Percentiles rank a stretch among this genome's conserved stretches.
Conservation (phyloP, 2,329 filamentous ascomycete genomes). For the Emergomyces orientalis region DNA sequence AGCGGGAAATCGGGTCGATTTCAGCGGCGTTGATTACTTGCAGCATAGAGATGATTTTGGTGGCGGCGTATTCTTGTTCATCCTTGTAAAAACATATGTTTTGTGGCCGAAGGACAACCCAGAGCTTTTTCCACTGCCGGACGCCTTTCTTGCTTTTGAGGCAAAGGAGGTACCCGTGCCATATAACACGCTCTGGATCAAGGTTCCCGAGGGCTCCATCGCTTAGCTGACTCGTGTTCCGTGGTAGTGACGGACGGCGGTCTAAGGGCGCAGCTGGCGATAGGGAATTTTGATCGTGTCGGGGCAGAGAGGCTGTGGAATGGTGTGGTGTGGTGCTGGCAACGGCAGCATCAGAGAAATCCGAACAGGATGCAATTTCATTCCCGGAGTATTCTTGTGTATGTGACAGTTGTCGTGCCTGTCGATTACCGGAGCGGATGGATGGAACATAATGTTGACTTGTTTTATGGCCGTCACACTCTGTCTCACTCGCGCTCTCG, state of each 20-base stretch:
- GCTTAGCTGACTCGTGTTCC: slow-evolving; percentile 56
- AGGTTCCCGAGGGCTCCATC: slow-evolving; percentile 43
- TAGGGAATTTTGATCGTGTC: slow-evolving; percentile 7
- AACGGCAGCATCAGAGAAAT: slow-evolving; percentile 60
- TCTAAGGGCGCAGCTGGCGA: slow-evolving; percentile 18
- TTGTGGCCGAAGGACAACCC: slow-evolving; percentile 80
- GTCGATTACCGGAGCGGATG: background rate
- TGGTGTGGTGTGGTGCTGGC: slow-evolving; percentile 21
- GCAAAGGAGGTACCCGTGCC: slow-evolving; percentile 81
- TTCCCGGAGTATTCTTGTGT: slow-evolving; percentile 52
- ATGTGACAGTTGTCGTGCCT: slow-evolving; percentile 17
- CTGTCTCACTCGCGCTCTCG: slow-evolving; percentile 36
- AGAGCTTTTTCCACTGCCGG: slow-evolving; percentile 87
- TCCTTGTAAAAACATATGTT: slow-evolving; percentile 89
- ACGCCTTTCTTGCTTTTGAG: slow-evolving; percentile 72
- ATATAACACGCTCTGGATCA: slow-evolving; percentile 82
- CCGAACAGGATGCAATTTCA: slow-evolving; percentile 69
- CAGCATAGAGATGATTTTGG: slow-evolving; percentile 68
- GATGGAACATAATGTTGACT: background rate
- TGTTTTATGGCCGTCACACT: slow-evolving; percentile 23
- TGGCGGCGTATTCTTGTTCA: slow-evolving; percentile 76
- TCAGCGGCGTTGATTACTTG: slow-evolving; percentile 85
- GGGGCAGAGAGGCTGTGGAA: slow-evolving; percentile 24
- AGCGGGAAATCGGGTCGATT: slow-evolving; percentile 76
- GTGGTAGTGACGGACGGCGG: slow-evolving; percentile 28